phyloP scores from a whole-genome alignment of 768 basidiomycete species.

The Boletus vermiculosoides region DNA sequence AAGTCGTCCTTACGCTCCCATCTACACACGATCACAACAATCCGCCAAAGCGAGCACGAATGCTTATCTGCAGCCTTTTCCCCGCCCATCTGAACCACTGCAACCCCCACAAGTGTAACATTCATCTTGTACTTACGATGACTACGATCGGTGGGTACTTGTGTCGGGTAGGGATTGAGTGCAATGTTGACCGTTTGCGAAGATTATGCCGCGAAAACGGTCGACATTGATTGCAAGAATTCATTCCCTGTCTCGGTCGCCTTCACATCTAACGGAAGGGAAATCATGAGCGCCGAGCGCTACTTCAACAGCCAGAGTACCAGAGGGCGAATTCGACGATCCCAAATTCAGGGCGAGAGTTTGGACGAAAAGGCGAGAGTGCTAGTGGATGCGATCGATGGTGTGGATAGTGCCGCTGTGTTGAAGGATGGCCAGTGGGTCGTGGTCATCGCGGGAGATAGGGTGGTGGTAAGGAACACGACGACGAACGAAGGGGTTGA shows the following conservation, averaged over 20 bases:
- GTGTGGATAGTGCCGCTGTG: not conserved
- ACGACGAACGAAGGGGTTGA: too few species aligned
- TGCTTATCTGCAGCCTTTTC: not conserved
- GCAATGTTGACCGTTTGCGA: not conserved
- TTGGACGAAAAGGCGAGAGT: not conserved
- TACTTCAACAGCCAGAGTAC: not conserved
- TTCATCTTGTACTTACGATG: not conserved
- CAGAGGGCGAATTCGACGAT: slow-evolving; percentile 4
- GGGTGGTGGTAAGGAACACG: slow-evolving; percentile 5
- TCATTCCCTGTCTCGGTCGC: slow-evolving; percentile 5
- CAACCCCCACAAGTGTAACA: not conserved
- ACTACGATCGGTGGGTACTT: not conserved
- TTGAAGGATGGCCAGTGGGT: slow-evolving; percentile 16
- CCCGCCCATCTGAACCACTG: not conserved
- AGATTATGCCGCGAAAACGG: not conserved
- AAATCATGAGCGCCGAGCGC: slow-evolving; percentile 7
- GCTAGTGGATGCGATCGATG: not conserved
- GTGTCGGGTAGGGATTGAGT: not conserved
- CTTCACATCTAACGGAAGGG: slow-evolving; percentile 3
- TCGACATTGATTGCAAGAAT: slow-evolving; percentile 7
- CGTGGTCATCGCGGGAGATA: not conserved
- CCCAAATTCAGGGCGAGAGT: not conserved
- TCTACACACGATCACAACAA: too few species aligned
- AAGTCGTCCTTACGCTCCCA: too few species aligned
- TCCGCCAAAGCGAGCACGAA: not conserved